Base-by-base conservation (phyloP, 176 grass and related monocot species). In the Phoenix roebelenii region DNA sequence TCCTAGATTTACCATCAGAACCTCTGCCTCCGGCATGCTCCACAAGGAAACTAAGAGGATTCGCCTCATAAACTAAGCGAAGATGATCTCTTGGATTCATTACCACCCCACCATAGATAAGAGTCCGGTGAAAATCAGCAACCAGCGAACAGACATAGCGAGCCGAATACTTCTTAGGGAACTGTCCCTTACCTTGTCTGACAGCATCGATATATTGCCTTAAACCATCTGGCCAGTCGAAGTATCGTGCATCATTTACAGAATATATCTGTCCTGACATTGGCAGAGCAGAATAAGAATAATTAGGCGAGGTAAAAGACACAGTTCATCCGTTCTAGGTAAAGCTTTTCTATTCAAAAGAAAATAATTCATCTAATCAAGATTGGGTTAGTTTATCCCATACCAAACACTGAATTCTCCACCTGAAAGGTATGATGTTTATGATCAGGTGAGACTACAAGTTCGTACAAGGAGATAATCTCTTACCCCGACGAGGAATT, bases 71-170 rank as follows among this genome's bases (percentile, higher is more conserved):
- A 51, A 92, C 81, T 67, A 98, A 29, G n/a, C 82, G 78, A 63
- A 98, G 80, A 62, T 98, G 93, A 64, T 98, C 79, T 69, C 88
- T 98, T 51, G 87, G 93, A 55, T 98, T 98, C 93, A 98, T 98
- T 18, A 78, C 84, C 5, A 98, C 56, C 55, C 93, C 93, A 15
- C 93, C 93, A 17, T 98, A 92, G 49, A 89, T 85, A 32, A 92
- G 67, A 0, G 87, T 98, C 10, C 81, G 76, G 28, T 98, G 93
- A 15, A 98, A 82, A 70, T 98, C 93, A 55, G 93, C 93, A 14
- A 98, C 84, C 60, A 92, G 52, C 1, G 87, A 98, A 64, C 93
- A 98, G 58, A 98, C 81, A 2, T 92, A 98, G 18, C 88, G 84
- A 71, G 87, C 84, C 2, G 93, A 98, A 49, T 98, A 98, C 64